Base-by-base conservation (phyloP, 768 basidiomycete species). In the Pulveroboletus ravenelii region DNA sequence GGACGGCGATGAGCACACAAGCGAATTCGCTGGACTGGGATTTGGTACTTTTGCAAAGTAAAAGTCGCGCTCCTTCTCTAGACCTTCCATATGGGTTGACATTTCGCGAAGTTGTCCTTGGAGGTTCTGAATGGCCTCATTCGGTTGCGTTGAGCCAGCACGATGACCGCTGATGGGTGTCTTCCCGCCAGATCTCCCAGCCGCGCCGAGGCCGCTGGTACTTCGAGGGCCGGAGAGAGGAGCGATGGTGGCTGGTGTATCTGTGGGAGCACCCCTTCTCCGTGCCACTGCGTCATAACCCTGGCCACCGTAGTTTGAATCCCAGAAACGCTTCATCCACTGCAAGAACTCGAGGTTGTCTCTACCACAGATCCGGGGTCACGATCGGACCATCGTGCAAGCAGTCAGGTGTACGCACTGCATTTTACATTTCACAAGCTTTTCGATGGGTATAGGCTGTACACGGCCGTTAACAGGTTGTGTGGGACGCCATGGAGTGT, bases 311-410 rank as follows among this genome's bases (percentile, higher is more conserved):
- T 84, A 93, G 74, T 94, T 92, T 25, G 80, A 71, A 61, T 98
- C 93, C 95, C 96, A 98, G 71, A 86, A 97, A 20, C 87, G 86
- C 65, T 93, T 93, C 62, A 91, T 79, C 95, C 95, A 99, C 70
- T 99, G 96, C 50, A 94, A 69, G 74, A 99, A 98, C 65, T 99
- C 96, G 59, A 99, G 85, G 70, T 99, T 99, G 70, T 98, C 96
- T 70, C 89, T 90, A 61, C 42, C 30, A 45, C 25, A 47, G 51
- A 45, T 44, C 42, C 20, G 17, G 15, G 15, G 49, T 62, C 50
- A 70, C 54, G 52, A 53, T 40, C 35, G 15, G 41, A 20, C 13
- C 20, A 57, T 57, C 39, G 41, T 41, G 40, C 12, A 42, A 17
- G 45, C 10, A 13, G 35, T 31, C 6, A 13, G 30, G 25, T 51